Evolutionary conservation across 1,284 basidiomycete species (phyloP).

Genomic region (Coriolopsis trogii): DNA sequence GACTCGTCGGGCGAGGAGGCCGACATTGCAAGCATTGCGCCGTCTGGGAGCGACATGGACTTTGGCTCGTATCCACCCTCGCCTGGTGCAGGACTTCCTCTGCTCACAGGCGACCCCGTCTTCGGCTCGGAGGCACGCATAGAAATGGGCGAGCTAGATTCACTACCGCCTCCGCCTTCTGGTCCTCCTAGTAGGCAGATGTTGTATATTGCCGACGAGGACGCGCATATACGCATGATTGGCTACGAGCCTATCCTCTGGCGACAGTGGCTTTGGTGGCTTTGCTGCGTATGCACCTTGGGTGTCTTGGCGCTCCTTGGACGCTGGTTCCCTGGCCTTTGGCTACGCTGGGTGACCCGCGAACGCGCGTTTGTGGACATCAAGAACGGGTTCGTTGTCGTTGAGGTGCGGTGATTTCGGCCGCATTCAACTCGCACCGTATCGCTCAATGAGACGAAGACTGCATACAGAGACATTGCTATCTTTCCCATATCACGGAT

Average conservation of each 20-base stretch:
- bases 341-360: slow-evolving; percentile 86
- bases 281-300: slow-evolving; percentile 69
- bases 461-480: slow-evolving; percentile 80
- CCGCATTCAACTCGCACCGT: neutral
- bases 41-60: slow-evolving; percentile 55
- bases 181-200: slow-evolving; percentile 86
- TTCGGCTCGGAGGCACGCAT: slow-evolving; percentile 82
- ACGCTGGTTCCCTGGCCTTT: slow-evolving; percentile 91
- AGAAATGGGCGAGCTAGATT: slow-evolving; percentile 71
- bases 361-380: slow-evolving; percentile 85
- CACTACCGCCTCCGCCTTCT: slow-evolving; percentile 65
- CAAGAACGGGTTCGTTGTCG: slow-evolving; percentile 76
- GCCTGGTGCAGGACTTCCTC: slow-evolving; percentile 60
- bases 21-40: slow-evolving; percentile 38
- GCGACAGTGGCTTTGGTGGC: slow-evolving; percentile 74
- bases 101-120: slow-evolving; percentile 73
- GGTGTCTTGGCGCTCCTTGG: slow-evolving; percentile 85
- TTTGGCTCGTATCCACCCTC: slow-evolving; percentile 72
- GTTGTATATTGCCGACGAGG: slow-evolving; percentile 90
- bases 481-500: slow-evolving; percentile 73
- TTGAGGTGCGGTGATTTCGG: slow-evolving; percentile 70
- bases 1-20: slow-evolving; percentile 36
- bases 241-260: slow-evolving; percentile 80
- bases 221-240: slow-evolving; percentile 85
- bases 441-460: slow-evolving; percentile 46